These are phyloP conservation scores for Laguncularia racemosa DNA, from an alignment of 345 rosid genomes.

Conservation along the genomic window DNA sequence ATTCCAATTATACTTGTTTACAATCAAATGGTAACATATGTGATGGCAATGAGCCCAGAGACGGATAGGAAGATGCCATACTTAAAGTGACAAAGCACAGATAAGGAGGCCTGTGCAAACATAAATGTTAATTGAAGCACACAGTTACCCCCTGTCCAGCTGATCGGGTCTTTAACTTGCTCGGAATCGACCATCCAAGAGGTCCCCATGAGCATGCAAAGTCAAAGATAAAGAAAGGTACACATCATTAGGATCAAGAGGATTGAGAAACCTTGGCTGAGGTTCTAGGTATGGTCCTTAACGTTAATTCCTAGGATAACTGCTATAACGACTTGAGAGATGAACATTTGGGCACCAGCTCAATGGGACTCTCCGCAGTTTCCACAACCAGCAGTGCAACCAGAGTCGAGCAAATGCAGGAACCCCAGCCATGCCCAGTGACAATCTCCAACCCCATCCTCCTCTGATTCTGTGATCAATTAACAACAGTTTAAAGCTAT, in stretches of 20 bases:
- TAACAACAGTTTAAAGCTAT: no score
- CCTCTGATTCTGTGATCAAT: no score
- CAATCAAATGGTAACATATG: no score
- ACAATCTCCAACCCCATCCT: no score
- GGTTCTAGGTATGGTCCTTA: constrained; percentile 46
- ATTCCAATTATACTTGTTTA: no score
- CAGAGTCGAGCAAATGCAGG: no score
- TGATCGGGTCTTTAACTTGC: constrained; percentile 88
- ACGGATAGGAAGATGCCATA: constrained; percentile 90
- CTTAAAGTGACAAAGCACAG: constrained; percentile 93
- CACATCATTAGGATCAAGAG: constrained; percentile 74
- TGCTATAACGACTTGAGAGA: constrained; percentile 70
- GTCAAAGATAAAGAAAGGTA: constrained; percentile 68
- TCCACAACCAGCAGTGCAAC: no score
- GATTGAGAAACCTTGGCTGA: constrained; percentile 35
- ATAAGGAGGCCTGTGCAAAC: constrained; percentile 90
- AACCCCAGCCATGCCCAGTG: no score
- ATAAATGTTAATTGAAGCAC: constrained; percentile 82
- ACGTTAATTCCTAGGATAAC: constrained; percentile 70
- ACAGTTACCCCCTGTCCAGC: constrained; percentile 93
- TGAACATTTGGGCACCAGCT: constrained; percentile 92
- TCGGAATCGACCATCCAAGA: constrained; percentile 88
- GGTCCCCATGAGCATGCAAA: constrained; percentile 99
- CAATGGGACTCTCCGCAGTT: no score
- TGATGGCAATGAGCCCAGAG: constrained; percentile 19